phyloP scores from a whole-genome alignment of 2,329 filamentous ascomycete species.

The Aspergillus sp. region DNA sequence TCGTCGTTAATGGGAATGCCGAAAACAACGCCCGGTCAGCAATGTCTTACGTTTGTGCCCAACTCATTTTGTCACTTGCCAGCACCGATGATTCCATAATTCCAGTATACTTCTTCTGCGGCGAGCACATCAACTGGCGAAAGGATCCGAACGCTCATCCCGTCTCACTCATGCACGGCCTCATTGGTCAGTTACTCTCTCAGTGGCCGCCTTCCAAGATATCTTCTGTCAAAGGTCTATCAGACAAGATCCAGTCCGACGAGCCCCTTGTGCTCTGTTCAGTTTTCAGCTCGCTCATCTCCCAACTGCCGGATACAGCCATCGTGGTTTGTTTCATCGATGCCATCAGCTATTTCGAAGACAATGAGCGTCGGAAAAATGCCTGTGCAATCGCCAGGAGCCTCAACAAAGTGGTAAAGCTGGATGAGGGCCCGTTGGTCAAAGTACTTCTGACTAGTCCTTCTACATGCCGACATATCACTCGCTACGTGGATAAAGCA shows the following conservation, averaged over 20 bases:
- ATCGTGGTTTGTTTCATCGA: background rate
- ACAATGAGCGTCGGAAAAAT: background rate
- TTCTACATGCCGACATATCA: background rate
- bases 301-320: background rate
- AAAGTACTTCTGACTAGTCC: background rate
- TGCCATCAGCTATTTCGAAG: background rate
- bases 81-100: background rate
- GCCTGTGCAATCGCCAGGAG: background rate
- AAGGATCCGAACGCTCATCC: background rate
- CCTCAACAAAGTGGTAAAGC: background rate
- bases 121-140: background rate
- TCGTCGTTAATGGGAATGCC: background rate
- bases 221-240: background rate
- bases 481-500: background rate
- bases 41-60: background rate
- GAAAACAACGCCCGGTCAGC: background rate
- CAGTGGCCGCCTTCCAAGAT: background rate
- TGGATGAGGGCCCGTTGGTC: background rate
- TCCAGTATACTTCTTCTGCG: background rate
- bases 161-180: background rate
- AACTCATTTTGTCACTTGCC: background rate
- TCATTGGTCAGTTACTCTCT: background rate
- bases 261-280: background rate
- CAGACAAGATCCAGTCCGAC: background rate
- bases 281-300: background rate